Percentiles rank a stretch among this genome's conserved stretches.
Conservation (phyloP, 495 filamentous ascomycete genomes). For the Penicillium canariense region DNA sequence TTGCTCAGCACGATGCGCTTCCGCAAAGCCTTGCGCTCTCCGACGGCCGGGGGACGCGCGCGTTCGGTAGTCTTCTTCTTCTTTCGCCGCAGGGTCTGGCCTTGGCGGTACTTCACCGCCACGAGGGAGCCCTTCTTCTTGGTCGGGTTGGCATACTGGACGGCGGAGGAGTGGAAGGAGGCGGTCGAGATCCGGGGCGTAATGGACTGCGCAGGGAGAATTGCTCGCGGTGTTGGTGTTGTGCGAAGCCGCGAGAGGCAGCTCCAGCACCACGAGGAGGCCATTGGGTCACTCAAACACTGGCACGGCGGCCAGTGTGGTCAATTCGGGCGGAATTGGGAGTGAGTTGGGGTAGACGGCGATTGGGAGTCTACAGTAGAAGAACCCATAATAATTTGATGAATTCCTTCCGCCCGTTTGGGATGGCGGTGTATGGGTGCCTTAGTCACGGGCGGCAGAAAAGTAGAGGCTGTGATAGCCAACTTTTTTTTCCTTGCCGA, state of each 20-base stretch:
- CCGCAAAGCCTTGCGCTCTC: constrained; percentile 81
- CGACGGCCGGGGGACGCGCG: constrained; percentile 56
- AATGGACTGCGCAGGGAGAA: constrained; percentile 34
- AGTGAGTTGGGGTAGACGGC: constrained; percentile 23
- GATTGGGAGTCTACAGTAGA: constrained; percentile 16
- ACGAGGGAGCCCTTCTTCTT: constrained; percentile 37
- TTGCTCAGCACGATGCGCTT: constrained; percentile 92
- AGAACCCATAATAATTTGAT: constrained; percentile 36
- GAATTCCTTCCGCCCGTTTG: constrained; percentile 22
- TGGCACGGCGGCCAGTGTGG: constrained; percentile 38
- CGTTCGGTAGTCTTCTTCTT: constrained; percentile 39
- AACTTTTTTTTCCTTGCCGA: constrained; percentile 26
- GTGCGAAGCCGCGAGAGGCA: constrained; percentile 55
- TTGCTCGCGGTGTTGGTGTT: constrained; percentile 50
- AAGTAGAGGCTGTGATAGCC: constrained; percentile 24
- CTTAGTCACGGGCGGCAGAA: constrained; percentile 32
- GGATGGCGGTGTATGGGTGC: constrained; percentile 22
- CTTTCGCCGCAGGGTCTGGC: constrained; percentile 49
- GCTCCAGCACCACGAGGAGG: constrained; percentile 64
- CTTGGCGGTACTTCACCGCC: constrained; percentile 33
- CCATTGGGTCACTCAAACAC: constrained; percentile 50
- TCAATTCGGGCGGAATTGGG: constrained; percentile 30
- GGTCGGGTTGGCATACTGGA: constrained; percentile 37
- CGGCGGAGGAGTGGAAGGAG: constrained; percentile 45
- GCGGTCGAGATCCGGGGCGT: constrained; percentile 35